Conservation (phyloP, 1,284 basidiomycete genomes). For the Irpex sp. region DNA sequence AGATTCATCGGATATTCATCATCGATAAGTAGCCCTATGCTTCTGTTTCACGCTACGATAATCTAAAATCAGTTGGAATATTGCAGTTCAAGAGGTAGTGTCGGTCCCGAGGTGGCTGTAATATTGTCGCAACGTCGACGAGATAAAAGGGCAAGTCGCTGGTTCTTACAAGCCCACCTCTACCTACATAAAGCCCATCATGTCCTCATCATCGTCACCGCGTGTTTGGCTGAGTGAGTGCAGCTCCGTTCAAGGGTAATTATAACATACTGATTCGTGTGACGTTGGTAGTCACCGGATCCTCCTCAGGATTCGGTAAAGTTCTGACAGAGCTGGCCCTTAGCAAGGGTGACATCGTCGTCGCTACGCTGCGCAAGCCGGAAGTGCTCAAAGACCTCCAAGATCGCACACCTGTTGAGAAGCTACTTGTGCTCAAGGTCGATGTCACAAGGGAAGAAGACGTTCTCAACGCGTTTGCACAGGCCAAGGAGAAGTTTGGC, state of each 20-base stretch:
- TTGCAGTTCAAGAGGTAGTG: too few relatives aligned
- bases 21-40: too few relatives aligned
- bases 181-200: neutral
- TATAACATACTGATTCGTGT: neutral
- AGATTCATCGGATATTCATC: too few relatives aligned
- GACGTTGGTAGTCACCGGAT: conserved; percentile 33
- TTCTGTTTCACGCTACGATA: too few relatives aligned
- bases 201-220: neutral
- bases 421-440: conserved; percentile 44
- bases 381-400: conserved; percentile 29
- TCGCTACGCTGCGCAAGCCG: conserved; percentile 39
- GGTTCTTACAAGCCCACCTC: too few relatives aligned
- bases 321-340: conserved; percentile 33
- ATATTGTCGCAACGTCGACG: too few relatives aligned
- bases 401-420: conserved; percentile 19
- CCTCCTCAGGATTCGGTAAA: conserved; percentile 41
- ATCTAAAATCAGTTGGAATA: too few relatives aligned
- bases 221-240: neutral
- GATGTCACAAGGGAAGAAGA: conserved; percentile 44
- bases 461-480: conserved; percentile 40
- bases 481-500: conserved; percentile 43
- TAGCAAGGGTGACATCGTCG: conserved; percentile 35
- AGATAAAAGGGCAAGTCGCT: too few relatives aligned
- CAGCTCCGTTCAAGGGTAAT: too few relatives aligned
- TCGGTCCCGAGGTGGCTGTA: too few relatives aligned